Conservation (phyloP, 1,284 basidiomycete species). For the Austroboletus olivaceoglutinosus region DNA sequence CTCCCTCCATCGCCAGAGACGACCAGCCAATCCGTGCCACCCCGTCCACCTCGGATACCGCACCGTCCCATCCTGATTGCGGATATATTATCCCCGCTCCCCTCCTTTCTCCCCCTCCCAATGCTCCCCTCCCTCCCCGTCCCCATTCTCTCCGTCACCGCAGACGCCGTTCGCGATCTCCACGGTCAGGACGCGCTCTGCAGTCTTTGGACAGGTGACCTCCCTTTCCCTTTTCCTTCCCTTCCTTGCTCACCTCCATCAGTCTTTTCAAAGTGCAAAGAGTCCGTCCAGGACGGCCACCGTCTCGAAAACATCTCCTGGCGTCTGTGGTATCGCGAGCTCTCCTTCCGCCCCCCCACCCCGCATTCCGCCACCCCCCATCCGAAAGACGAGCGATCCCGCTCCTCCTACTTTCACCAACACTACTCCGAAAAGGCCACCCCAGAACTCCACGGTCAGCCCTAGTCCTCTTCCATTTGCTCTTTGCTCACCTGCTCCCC, state of each 20-base stretch:
- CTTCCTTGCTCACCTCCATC: constrained; percentile 13
- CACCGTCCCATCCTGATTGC: too few species aligned
- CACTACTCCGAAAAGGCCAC: constrained; percentile 11
- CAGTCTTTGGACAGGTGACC: constrained; percentile 61
- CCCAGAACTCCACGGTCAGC: constrained; percentile 20
- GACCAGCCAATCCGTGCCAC: too few species aligned
- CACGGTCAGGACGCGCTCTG: constrained; percentile 63
- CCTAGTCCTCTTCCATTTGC: constrained; percentile 9
- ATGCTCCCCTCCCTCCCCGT: constrained; percentile 55
- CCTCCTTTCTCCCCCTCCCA: constrained; percentile 2
- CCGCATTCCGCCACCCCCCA: constrained; percentile 33
- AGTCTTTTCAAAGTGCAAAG: constrained; percentile 86
- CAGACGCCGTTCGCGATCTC: constrained; percentile 62
- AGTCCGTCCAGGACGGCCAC: constrained; percentile 70
- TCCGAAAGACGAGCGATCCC: constrained; percentile 19
- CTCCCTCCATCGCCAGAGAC: too few species aligned
- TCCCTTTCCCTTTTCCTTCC: not conserved
- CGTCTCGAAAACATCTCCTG: constrained; percentile 84
- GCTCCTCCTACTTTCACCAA: constrained; percentile 24
- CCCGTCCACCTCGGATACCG: too few species aligned
- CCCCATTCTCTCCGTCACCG: constrained; percentile 61
- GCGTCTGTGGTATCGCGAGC: constrained; percentile 78
- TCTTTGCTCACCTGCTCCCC: constrained; percentile 20
- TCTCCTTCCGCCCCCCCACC: constrained; percentile 35
- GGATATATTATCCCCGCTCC: too few species aligned